These are phyloP conservation scores for Kokia cookei DNA, from an alignment of 441 rosid genomes.

Conservation along the genomic window DNA sequence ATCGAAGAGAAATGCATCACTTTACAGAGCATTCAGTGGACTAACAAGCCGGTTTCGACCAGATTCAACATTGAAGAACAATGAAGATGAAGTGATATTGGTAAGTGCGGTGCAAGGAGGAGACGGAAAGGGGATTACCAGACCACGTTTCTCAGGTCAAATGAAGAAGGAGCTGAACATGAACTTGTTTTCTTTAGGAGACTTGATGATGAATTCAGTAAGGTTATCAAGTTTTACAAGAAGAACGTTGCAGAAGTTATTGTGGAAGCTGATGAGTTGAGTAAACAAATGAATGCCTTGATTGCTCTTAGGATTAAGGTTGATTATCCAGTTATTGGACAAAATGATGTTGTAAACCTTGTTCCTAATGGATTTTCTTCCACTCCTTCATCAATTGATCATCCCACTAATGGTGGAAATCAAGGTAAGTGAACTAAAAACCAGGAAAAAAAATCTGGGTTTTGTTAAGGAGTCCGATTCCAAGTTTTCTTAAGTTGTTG, in stretches of 20 bases:
- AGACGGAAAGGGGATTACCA: constrained; percentile 10
- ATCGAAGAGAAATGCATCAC: constrained; percentile 37
- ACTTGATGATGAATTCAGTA: constrained; percentile 70
- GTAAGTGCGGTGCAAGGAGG: constrained; percentile 17
- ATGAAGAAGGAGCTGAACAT: constrained; percentile 53
- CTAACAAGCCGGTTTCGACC: constrained; percentile 27
- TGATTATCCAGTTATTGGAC: constrained; percentile 34
- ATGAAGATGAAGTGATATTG: constrained; percentile 51
- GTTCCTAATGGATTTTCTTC: constrained; percentile 9
- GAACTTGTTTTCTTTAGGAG: constrained; percentile 56
- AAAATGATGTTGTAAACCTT: constrained; percentile 12
- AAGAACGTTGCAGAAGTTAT: constrained; percentile 41
- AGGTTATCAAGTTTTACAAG: constrained; percentile 52
- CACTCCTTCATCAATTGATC: background rate
- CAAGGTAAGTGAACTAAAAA: constrained; percentile 13
- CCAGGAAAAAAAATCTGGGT: background rate
- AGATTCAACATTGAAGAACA: constrained; percentile 24
- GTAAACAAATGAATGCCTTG: constrained; percentile 69
- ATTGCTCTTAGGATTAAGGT: constrained; percentile 70
- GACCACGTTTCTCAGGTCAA: constrained; percentile 45
- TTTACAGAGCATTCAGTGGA: constrained; percentile 84
- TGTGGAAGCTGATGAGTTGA: constrained; percentile 64
- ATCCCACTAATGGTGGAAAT: constrained; percentile 16
- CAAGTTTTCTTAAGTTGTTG: no score
- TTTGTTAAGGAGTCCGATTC: no score